Percentiles rank a stretch among this genome's conserved stretches.
Conservation (phyloP, 2,329 filamentous ascomycete species). For the Bertia moriformis region DNA sequence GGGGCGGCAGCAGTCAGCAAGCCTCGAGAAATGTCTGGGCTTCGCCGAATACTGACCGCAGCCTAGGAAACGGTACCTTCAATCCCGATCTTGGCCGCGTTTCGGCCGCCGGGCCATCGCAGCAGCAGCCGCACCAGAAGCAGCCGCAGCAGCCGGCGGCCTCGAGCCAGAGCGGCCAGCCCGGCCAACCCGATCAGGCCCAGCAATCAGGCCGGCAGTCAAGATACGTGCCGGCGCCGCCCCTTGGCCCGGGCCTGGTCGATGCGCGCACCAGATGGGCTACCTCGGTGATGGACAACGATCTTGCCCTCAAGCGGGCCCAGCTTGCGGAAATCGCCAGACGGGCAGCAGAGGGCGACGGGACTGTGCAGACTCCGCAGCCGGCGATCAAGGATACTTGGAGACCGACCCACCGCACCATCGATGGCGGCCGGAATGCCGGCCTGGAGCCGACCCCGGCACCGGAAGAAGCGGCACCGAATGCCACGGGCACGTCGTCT, state of each 20-base stretch:
- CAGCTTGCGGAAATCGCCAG: conserved; percentile 24
- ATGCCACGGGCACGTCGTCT: not conserved
- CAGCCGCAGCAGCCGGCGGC: conserved; percentile 14
- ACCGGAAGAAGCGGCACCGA: not conserved
- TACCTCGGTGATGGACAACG: conserved; percentile 25
- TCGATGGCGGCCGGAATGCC: conserved; percentile 5
- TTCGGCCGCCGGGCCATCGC: conserved; percentile 20
- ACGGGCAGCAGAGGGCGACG: too few species aligned
- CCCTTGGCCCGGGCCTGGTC: conserved; percentile 4
- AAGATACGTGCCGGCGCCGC: conserved; percentile 6
- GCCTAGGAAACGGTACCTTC: conserved; percentile 67
- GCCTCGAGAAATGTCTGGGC: conserved; percentile 56
- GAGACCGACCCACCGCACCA: conserved; percentile 25
- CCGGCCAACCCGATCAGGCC: too few species aligned
- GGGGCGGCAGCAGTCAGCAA: conserved; percentile 28
- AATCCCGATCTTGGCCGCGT: conserved; percentile 41
- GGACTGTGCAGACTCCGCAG: conserved; percentile 28
- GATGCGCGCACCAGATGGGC: conserved; percentile 22
- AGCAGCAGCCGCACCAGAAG: not conserved
- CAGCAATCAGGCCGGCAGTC: conserved; percentile 14
- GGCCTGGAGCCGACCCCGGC: not conserved
- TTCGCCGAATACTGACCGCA: conserved; percentile 54
- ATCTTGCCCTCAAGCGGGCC: conserved; percentile 25
- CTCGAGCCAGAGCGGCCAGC: conserved; percentile 11
- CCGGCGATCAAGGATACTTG: conserved; percentile 37